Conservation (phyloP, 2,329 filamentous ascomycete genomes). For the Diplodia sapinea region DNA sequence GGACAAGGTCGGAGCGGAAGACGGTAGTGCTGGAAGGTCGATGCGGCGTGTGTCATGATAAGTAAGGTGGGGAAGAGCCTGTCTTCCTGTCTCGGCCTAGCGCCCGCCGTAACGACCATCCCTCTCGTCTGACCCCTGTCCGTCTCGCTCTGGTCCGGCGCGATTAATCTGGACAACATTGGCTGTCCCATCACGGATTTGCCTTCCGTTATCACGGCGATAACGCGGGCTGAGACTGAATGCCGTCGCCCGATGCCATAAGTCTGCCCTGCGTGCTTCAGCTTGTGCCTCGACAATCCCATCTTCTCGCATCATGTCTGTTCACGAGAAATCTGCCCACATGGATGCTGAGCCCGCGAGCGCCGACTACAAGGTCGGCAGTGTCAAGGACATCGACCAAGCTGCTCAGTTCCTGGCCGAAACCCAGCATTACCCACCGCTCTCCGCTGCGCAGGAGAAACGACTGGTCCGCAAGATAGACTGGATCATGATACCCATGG, state of each 20-base stretch:
- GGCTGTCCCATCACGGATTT: no score
- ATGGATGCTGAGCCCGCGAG: conserved; percentile 10
- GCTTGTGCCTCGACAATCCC: background rate
- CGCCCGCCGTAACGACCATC: conserved; percentile 18
- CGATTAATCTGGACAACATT: background rate
- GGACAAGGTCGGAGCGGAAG: background rate
- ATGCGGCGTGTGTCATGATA: conserved; percentile 3
- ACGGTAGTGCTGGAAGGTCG: conserved; percentile 4
- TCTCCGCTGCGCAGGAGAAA: conserved; percentile 38
- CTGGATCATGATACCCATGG: conserved; percentile 30
- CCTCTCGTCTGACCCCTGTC: conserved; percentile 1
- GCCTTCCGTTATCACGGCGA: background rate
- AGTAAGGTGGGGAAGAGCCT: conserved; percentile 1
- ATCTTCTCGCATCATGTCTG: background rate
- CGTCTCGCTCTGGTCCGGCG: background rate
- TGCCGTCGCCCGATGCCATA: background rate
- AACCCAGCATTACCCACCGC: conserved; percentile 34
- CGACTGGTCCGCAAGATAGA: conserved; percentile 33
- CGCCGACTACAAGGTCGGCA: conserved; percentile 21
- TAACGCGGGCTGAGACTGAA: background rate
- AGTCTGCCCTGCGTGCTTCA: background rate
- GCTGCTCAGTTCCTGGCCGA: conserved; percentile 40
- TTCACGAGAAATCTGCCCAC: conserved; percentile 5
- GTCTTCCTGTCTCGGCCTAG: background rate
- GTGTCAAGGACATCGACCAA: conserved; percentile 35